A percentile compares a stretch with the other conserved stretches of the same genome.
These are phyloP conservation scores for rapeseed (Brassica napus) DNA, from an alignment of 345 rosid species.

Conservation along the genomic window DNA sequence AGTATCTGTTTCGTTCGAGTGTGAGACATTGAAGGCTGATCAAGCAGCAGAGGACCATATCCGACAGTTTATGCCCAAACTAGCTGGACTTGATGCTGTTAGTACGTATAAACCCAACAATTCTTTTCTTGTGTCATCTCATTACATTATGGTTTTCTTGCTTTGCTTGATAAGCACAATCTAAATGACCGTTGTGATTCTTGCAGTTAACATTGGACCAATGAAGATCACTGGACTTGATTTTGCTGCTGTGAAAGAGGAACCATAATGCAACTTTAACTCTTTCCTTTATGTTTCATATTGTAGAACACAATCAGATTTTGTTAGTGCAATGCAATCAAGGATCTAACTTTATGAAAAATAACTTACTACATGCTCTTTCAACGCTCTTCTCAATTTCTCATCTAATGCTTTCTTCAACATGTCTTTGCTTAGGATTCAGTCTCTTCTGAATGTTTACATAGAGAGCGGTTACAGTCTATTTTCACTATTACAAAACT, in stretches of 20 bases:
- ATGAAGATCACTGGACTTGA: constrained; percentile 75
- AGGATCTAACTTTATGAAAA: background rate
- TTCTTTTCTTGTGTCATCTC: background rate
- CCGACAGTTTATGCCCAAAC: constrained; percentile 78
- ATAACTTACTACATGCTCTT: background rate
- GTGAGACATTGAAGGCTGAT: constrained; percentile 91
- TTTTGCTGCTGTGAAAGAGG: constrained; percentile 50
- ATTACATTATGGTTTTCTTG: background rate
- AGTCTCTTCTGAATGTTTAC: constrained; percentile 1
- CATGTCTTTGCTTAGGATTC: background rate
- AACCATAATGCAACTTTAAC: background rate
- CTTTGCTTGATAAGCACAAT: background rate
- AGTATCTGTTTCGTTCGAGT: constrained; percentile 66
- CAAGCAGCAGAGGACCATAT: constrained; percentile 90
- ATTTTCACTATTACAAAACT: background rate
- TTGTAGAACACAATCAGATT: background rate
- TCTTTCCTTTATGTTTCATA: background rate
- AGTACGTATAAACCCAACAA: constrained; percentile 49
- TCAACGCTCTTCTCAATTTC: background rate
- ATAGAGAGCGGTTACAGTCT: background rate
- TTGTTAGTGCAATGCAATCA: background rate
- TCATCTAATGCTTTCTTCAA: background rate
- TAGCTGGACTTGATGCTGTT: constrained; percentile 79
- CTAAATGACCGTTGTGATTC: constrained; percentile 8
- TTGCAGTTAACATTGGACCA: constrained; percentile 77